These are phyloP conservation scores for Coniophora puteana DNA, from an alignment of 1,284 basidiomycete genomes.

Conservation along the genomic window DNA sequence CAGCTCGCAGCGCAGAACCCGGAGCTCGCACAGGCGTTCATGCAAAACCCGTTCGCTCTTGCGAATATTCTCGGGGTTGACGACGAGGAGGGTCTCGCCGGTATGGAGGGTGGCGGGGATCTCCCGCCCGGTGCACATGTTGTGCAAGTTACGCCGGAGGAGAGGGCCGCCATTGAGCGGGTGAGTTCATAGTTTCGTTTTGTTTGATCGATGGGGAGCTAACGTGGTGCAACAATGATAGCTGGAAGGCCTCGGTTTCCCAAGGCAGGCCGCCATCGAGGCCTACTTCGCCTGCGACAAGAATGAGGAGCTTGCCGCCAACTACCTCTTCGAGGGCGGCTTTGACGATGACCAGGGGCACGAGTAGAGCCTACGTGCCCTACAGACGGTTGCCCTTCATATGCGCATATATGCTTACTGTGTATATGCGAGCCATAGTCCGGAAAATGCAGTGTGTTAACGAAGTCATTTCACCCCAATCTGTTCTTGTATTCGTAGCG, in stretches of 20 bases:
- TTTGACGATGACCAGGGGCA: slow-evolving; percentile 47
- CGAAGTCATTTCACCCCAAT: too few relatives aligned
- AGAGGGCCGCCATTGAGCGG: slow-evolving; percentile 82
- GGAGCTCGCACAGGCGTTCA: slow-evolving; percentile 61
- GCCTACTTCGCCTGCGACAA: slow-evolving; percentile 93
- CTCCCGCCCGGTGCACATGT: slow-evolving; percentile 64
- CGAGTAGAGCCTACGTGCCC: background rate
- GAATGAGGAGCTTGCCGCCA: slow-evolving; percentile 93
- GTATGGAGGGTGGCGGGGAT: slow-evolving; percentile 40
- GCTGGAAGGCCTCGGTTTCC: slow-evolving; percentile 86
- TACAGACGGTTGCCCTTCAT: slow-evolving; percentile 1
- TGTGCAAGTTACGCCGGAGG: slow-evolving; percentile 79
- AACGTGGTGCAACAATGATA: slow-evolving; percentile 28
- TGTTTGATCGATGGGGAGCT: slow-evolving; percentile 9
- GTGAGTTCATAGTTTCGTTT: slow-evolving; percentile 42
- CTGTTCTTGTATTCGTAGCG: too few relatives aligned
- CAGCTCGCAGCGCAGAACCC: slow-evolving; percentile 79
- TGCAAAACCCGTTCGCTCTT: slow-evolving; percentile 69
- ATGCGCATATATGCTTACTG: background rate
- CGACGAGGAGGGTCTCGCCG: slow-evolving; percentile 40
- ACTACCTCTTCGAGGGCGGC: slow-evolving; percentile 79
- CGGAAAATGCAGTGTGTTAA: too few relatives aligned
- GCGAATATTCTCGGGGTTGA: slow-evolving; percentile 52
- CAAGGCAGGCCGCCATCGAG: slow-evolving; percentile 72
- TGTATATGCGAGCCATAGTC: too few relatives aligned